Base-by-base conservation (phyloP, 139 green algal genomes). In the Closterium sp. region DNA sequence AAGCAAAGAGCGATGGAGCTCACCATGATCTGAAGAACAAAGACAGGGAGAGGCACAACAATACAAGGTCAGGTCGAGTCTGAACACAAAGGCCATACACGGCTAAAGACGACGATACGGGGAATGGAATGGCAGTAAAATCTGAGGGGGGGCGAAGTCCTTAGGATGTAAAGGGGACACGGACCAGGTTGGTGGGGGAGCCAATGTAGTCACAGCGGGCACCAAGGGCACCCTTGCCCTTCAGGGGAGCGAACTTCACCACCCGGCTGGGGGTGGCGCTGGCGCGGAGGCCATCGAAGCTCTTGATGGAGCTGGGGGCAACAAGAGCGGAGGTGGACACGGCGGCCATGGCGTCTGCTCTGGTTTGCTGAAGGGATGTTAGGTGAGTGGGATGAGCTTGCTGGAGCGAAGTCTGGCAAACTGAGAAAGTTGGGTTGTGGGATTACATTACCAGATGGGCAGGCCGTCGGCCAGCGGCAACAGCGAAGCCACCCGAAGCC, bases 11-110 rank as follows among this genome's bases (percentile, higher is more conserved):
- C 92, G 85, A 96, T 98, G 93, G 94, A 97, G 21, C 95, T 95
- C 32, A 98, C 92, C 95, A 99, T 97, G 94, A 99, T 99, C 97
- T 98, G 95, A 83, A 89, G 19, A 12, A 90, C 87, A 25, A 28
- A 69, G n/a, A 88, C 23, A 88, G 84, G 91, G 83, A 34, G 32
- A 91, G 30, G 30, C 16, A 87, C n/a, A n/a, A n/a, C n/a, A n/a
- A n/a, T n/a, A n/a, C n/a, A n/a, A n/a, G n/a, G n/a, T n/a, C n/a
- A n/a, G n/a, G n/a, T n/a, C n/a, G n/a, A n/a, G n/a, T n/a, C n/a
- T n/a, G n/a, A n/a, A n/a, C n/a, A n/a, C n/a, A n/a, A n/a, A n/a
- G n/a, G n/a, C n/a, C n/a, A n/a, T n/a, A n/a, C n/a, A n/a, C n/a
- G n/a, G n/a, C n/a, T n/a, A n/a, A n/a, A n/a, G n/a, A n/a, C n/a